phyloP scores from a whole-genome alignment of 1,139 yeast species.

The Saccharomyces hybrid region DNA sequence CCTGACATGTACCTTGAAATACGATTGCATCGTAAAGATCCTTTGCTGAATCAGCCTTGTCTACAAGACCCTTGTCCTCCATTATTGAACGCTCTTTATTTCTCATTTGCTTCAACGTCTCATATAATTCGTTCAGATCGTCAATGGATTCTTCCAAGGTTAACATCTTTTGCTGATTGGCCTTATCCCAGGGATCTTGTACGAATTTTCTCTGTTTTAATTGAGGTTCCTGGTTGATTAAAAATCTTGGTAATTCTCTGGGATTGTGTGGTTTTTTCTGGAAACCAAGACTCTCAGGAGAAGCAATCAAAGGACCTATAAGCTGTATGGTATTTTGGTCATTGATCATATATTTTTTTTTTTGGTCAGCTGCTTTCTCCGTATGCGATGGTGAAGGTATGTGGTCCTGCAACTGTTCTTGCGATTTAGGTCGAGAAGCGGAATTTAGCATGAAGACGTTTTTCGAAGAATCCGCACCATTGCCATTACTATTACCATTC shows the following conservation, averaged over 20 bases:
- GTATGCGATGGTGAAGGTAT: not conserved
- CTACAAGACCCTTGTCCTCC: constrained; percentile 80
- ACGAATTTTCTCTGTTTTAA: constrained; percentile 24
- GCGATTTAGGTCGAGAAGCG: not conserved
- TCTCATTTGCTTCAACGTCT: constrained; percentile 61
- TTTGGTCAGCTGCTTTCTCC: not conserved
- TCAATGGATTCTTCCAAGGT: constrained; percentile 37
- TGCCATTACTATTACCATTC: constrained; percentile 1
- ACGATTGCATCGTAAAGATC: constrained; percentile 77
- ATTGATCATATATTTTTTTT: not conserved
- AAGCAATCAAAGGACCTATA: constrained; percentile 9
- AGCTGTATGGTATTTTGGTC: not conserved
- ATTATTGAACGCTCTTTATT: constrained; percentile 69
- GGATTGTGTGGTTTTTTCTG: constrained; percentile 11
- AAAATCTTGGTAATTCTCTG: constrained; percentile 32
- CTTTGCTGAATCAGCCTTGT: constrained; percentile 76
- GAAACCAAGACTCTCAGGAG: constrained; percentile 21
- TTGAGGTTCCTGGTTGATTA: constrained; percentile 33
- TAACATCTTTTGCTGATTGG: constrained; percentile 44
- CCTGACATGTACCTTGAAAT: constrained; percentile 81
- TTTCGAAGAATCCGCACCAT: not conserved
- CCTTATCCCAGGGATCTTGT: constrained; percentile 48
- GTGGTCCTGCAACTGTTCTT: not conserved
- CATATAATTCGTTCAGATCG: constrained; percentile 44
- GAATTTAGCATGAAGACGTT: not conserved